Percentiles rank a stretch among this genome's conserved stretches.
Conservation (phyloP, 345 rosid species). For the Eucalyptus tenuipes region DNA sequence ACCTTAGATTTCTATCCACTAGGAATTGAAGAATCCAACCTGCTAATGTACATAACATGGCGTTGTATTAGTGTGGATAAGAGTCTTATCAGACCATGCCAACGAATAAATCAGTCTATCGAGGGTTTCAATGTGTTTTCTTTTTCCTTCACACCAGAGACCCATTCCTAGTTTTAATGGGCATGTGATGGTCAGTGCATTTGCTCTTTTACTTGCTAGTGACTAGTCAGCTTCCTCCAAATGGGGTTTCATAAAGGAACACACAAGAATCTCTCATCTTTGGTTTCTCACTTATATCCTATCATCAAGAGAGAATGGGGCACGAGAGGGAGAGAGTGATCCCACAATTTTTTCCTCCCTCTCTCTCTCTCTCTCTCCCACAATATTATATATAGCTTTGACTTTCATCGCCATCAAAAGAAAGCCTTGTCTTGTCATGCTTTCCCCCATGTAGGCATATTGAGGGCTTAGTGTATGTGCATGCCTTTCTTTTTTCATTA, state of each 20-base stretch:
- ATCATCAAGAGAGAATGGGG: neutral
- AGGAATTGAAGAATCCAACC: neutral
- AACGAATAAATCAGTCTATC: neutral
- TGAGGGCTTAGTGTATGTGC: neutral
- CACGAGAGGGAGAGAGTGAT: neutral
- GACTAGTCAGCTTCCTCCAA: neutral
- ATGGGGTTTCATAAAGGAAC: neutral
- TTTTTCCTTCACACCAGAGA: neutral
- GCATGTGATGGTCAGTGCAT: neutral
- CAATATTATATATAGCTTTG: neutral
- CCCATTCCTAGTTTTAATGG: neutral
- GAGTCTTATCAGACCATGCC: neutral
- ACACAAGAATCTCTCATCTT: neutral
- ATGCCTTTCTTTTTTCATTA: neutral
- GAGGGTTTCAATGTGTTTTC: neutral
- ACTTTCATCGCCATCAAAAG: neutral
- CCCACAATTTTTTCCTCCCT: neutral
- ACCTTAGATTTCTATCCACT: neutral
- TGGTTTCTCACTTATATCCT: neutral
- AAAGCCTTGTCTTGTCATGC: neutral
- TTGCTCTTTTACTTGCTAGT: neutral
- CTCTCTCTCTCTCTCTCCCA: neutral
- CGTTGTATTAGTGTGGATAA: neutral
- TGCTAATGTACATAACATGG: neutral
- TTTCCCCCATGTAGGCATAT: neutral